A percentile compares a stretch with the other conserved stretches of the same genome.
phyloP scores from a whole-genome alignment of 331 rosid species.

The Quercus tomentella region DNA sequence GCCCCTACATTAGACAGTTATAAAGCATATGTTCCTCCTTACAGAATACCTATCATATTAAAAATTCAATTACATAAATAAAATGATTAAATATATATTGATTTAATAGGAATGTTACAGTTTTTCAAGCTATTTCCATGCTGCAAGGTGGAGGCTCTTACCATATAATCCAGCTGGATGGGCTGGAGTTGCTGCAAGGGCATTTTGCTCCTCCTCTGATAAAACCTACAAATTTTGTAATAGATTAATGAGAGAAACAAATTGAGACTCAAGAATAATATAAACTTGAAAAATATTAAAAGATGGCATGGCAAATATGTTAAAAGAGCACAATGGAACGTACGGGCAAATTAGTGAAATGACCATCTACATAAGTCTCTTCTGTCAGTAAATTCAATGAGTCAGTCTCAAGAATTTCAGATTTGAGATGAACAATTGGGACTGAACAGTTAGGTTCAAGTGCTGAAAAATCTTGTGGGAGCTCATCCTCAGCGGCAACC shows the following conservation, averaged over 20 bases:
- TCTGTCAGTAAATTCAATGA: constrained; percentile 53
- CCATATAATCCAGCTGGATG: constrained; percentile 87
- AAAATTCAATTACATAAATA: too few species aligned
- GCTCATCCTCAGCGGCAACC: constrained; percentile 38
- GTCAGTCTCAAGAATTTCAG: constrained; percentile 68
- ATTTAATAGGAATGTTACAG: neutral
- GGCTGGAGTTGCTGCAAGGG: constrained; percentile 88
- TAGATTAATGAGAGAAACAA: constrained; percentile 23
- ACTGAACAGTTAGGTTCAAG: constrained; percentile 52
- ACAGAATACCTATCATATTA: too few species aligned
- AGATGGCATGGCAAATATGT: neutral
- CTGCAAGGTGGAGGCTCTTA: constrained; percentile 27
- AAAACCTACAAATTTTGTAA: constrained; percentile 52
- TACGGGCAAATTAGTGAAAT: constrained; percentile 78
- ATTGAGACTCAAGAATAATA: constrained; percentile 1
- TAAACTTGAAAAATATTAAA: neutral
- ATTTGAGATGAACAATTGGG: constrained; percentile 46
- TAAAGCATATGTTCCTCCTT: too few species aligned
- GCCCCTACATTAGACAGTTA: neutral
- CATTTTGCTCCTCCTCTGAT: constrained; percentile 76
- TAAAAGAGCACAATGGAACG: constrained; percentile 17
- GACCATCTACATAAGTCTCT: constrained; percentile 65
- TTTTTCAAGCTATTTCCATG: neutral
- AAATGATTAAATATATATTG: too few species aligned
- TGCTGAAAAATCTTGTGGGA: constrained; percentile 36